Evolutionary conservation across 2,329 filamentous ascomycete genomes (phyloP).

Genomic region (Talaromyces sp.): DNA sequence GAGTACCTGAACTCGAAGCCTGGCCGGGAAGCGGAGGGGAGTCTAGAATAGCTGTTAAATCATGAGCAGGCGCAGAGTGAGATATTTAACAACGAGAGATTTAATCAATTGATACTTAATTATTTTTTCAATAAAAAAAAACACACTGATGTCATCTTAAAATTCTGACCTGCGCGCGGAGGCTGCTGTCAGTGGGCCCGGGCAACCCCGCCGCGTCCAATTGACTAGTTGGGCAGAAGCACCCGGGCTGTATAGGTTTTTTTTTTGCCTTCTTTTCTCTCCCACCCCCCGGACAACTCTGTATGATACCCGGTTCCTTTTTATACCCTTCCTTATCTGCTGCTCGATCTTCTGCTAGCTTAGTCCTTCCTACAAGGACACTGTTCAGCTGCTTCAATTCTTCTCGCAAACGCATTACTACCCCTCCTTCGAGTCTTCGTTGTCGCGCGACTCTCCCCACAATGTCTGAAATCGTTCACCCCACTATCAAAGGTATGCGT

Average conservation of each 20-base stretch:
- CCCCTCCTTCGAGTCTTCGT: constrained; percentile 5
- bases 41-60: constrained; percentile 21
- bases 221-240: constrained; percentile 5
- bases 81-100: background rate
- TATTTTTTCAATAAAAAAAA: background rate
- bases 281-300: background rate
- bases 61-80: background rate
- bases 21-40: constrained; percentile 34
- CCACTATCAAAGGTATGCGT: constrained; percentile 67
- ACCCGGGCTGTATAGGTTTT: background rate
- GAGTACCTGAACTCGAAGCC: constrained; percentile 49
- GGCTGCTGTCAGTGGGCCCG: background rate
- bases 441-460: constrained; percentile 29
- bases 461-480: constrained; percentile 69
- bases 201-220: constrained; percentile 7
- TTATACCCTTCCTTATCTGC: background rate
- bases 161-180: background rate
- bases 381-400: constrained; percentile 3
- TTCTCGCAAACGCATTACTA: constrained; percentile 4
- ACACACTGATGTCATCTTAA: background rate
- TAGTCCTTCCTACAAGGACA: background rate
- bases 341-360: background rate
- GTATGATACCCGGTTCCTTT: constrained; percentile 6
- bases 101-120: background rate
- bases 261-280: background rate